Evolutionary conservation across 1,139 yeast genomes (phyloP), one percentile per base, ranked within the genome.

Genomic region (Lodderomyces margitis): DNA sequence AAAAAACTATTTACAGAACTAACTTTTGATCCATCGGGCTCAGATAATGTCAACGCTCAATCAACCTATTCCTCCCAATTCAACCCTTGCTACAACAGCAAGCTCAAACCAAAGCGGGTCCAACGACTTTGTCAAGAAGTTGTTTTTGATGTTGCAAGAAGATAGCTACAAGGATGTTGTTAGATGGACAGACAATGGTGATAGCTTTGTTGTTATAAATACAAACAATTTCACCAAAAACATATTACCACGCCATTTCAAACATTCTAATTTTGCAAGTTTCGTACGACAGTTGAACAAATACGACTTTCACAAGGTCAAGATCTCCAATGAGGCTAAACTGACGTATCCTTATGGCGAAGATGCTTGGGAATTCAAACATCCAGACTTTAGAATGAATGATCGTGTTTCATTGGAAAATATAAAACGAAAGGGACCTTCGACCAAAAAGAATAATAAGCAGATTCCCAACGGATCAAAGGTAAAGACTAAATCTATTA

Each of bases 241-340:
- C 41, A 84, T 91, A 24, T 70, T 92, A 40, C 98, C 98, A 15
- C 77, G 83, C 42, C 95, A 89, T 64, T 92, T 92, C 66, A 91
- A 91, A 56, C 98, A 92, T 64, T 81, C 89, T 40, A 91, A 91
- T 62, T 91, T 88, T 66, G 95, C 98, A 35, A 82, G 92, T 52
- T 92, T 92, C 69, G 98, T 91, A 6, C 78, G 98, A 43, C 98
- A 91, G 59, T 70, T 92, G 54, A 92, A 92, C 70, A 91, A 92
- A 71, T 92, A 92, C 57, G 98, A 94, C 54, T 92, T 95, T 75
- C 98, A 92, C 66, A 92, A 92, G 64, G 95, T 92, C 49, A 83
- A 80, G 65, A 75, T 74, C 50, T 67, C 62, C 78, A 61, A 60
- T 69, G 75, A 80, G 52, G 81, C 78, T 43, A 71, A 71, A 45